phyloP scores from a whole-genome alignment of 2,329 filamentous ascomycete genomes.

The Beauveria brongniartii region DNA sequence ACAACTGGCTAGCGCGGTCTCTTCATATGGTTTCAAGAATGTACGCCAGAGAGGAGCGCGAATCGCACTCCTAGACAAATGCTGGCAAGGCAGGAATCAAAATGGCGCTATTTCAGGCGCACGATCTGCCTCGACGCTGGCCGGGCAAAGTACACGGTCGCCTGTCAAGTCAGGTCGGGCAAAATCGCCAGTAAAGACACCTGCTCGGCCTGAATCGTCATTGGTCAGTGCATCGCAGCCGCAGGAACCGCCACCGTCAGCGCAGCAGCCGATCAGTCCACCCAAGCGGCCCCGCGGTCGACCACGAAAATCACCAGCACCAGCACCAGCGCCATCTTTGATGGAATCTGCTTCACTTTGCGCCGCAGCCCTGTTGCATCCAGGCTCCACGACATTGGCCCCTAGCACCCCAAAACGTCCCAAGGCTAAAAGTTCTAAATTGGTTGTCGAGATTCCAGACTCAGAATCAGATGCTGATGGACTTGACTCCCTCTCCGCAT shows the following conservation, averaged over 20 bases:
- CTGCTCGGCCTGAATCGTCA: constrained; percentile 3
- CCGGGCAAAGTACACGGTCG: constrained; percentile 13
- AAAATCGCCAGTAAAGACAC: constrained; percentile 8
- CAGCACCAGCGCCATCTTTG: neutral
- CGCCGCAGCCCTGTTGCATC: neutral
- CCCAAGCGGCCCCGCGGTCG: constrained; percentile 24
- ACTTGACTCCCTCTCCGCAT: constrained; percentile 18
- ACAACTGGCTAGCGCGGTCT: constrained; percentile 54
- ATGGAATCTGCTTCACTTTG: neutral
- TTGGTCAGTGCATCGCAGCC: constrained; percentile 14
- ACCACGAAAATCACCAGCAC: constrained; percentile 13
- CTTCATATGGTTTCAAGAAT: constrained; percentile 63
- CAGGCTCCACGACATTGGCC: neutral
- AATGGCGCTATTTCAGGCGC: constrained; percentile 14
- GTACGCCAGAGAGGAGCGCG: constrained; percentile 60
- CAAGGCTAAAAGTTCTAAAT: constrained; percentile 12
- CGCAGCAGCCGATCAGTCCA: constrained; percentile 24
- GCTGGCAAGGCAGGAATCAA: constrained; percentile 55
- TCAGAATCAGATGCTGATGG: constrained; percentile 34
- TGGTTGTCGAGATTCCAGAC: constrained; percentile 42
- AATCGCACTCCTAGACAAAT: constrained; percentile 61
- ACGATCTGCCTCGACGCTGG: constrained; percentile 13
- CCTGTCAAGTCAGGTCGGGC: constrained; percentile 8
- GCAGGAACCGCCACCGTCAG: constrained; percentile 28
- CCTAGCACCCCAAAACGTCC: constrained; percentile 13